Conservation (phyloP, 345 rosid genomes). For the Rhodamnia argentea region DNA sequence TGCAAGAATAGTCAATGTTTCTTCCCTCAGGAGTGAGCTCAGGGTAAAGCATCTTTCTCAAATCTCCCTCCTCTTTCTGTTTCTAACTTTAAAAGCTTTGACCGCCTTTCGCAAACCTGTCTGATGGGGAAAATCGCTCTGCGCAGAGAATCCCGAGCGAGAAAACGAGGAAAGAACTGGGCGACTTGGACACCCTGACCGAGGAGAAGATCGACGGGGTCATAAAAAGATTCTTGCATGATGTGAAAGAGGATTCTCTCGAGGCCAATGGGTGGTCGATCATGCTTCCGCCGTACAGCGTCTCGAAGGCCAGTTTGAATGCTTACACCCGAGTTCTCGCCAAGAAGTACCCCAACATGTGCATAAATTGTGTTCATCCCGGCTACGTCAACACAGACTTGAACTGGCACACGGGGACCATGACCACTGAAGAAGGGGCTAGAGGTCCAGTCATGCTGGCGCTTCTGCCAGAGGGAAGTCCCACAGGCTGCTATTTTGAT, state of each 20-base stretch:
- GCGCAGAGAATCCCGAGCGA: conserved; percentile 31
- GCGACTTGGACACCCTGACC: conserved; percentile 17
- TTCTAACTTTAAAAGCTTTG: not conserved
- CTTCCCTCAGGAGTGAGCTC: conserved; percentile 40
- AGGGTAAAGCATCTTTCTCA: conserved; percentile 9
- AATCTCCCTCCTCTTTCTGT: not conserved
- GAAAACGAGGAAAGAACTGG: conserved; percentile 21
- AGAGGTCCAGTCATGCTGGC: conserved; percentile 41
- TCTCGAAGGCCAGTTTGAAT: conserved; percentile 38
- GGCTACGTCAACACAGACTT: conserved; percentile 39
- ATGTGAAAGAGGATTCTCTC: conserved; percentile 19
- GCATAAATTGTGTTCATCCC: conserved; percentile 45
- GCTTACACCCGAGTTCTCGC: conserved; percentile 49
- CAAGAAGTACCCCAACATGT: conserved; percentile 28
- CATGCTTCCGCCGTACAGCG: conserved; percentile 44
- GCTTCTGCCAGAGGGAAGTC: conserved; percentile 34
- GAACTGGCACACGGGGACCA: conserved; percentile 35
- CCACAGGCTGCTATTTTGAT: conserved; percentile 37
- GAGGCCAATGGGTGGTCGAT: conserved; percentile 47
- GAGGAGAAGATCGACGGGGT: conserved; percentile 32
- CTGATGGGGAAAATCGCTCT: not conserved
- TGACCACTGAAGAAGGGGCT: conserved; percentile 32
- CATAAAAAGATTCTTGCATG: conserved; percentile 23
- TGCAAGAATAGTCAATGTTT: conserved; percentile 40
- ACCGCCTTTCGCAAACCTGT: not conserved